Evolutionary conservation across 179 eudicot species (phyloP).

Genomic region (Silene coronaria): DNA sequence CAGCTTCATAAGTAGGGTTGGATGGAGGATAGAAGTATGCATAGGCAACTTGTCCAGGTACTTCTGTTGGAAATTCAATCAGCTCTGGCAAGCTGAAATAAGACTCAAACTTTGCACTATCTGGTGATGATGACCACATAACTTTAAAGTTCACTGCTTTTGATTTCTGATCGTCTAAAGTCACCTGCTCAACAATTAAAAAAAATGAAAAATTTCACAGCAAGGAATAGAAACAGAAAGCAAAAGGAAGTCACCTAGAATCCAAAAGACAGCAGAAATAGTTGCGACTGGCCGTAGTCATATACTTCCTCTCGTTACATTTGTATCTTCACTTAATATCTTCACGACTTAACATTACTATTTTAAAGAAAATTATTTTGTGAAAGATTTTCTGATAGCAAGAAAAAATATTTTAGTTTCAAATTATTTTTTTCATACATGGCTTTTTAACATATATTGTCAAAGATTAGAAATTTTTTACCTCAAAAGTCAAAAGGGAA

Average conservation of each 20-base stretch:
- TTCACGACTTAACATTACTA: not conserved
- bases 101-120: slow-evolving; percentile 49
- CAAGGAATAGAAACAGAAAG: not conserved
- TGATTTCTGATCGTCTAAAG: slow-evolving; percentile 53
- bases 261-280: not conserved
- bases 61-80: slow-evolving; percentile 85
- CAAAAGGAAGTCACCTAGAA: not conserved
- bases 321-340: not conserved
- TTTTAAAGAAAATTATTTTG: not conserved
- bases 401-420: not conserved
- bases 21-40: slow-evolving; percentile 92
- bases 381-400: not conserved
- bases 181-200: slow-evolving; percentile 45
- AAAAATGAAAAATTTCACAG: not conserved
- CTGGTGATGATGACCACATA: slow-evolving; percentile 82
- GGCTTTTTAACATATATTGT: not conserved
- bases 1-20: slow-evolving; percentile 62
- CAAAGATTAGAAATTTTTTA: not conserved
- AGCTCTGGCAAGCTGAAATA: slow-evolving; percentile 78
- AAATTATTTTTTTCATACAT: not conserved
- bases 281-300: too few species aligned
- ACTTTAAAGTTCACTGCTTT: slow-evolving; percentile 55
- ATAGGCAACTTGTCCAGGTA: slow-evolving; percentile 76
- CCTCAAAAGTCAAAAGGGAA: not conserved
- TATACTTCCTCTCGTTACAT: not conserved